Conservation (phyloP, 2,329 filamentous ascomycete species). For the Arthrocladium fulminans region DNA sequence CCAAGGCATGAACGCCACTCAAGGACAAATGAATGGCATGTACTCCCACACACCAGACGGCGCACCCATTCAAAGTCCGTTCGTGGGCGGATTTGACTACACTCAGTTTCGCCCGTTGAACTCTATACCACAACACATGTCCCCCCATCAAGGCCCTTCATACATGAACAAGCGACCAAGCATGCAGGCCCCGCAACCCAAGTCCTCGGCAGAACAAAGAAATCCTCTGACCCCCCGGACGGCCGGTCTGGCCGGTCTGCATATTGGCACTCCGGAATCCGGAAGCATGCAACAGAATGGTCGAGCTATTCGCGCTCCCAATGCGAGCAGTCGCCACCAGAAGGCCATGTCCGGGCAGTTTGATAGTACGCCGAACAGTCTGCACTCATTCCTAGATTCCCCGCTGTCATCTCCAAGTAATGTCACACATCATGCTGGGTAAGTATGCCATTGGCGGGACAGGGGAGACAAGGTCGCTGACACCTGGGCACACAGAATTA, state of each 20-base stretch:
- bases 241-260: slow-evolving; percentile 62
- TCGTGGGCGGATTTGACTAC: slow-evolving; percentile 65
- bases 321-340: slow-evolving; percentile 56
- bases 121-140: slow-evolving; percentile 34
- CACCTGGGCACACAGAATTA: slow-evolving; percentile 32
- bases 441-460: background rate
- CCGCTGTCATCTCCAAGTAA: slow-evolving; percentile 70
- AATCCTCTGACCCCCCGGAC: slow-evolving; percentile 82
- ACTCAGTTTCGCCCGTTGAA: slow-evolving; percentile 59
- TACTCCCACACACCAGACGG: slow-evolving; percentile 90
- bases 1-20: slow-evolving; percentile 50
- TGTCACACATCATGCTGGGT: slow-evolving; percentile 51
- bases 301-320: slow-evolving; percentile 65
- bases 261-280: slow-evolving; percentile 63
- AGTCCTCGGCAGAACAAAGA: slow-evolving; percentile 58
- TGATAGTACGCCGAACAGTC: slow-evolving; percentile 76
- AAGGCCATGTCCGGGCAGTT: slow-evolving; percentile 83
- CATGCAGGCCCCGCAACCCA: slow-evolving; percentile 59
- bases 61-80: slow-evolving; percentile 85
- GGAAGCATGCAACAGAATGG: slow-evolving; percentile 54
- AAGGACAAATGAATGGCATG: slow-evolving; percentile 59
- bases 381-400: slow-evolving; percentile 79
- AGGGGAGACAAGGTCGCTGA: background rate
- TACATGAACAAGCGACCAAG: slow-evolving; percentile 55
- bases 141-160: slow-evolving; percentile 21